Evolutionary conservation across 257 asterid species (phyloP), one percentile per base, ranked within the genome.

Genomic region (Eucommia ulmoides): DNA sequence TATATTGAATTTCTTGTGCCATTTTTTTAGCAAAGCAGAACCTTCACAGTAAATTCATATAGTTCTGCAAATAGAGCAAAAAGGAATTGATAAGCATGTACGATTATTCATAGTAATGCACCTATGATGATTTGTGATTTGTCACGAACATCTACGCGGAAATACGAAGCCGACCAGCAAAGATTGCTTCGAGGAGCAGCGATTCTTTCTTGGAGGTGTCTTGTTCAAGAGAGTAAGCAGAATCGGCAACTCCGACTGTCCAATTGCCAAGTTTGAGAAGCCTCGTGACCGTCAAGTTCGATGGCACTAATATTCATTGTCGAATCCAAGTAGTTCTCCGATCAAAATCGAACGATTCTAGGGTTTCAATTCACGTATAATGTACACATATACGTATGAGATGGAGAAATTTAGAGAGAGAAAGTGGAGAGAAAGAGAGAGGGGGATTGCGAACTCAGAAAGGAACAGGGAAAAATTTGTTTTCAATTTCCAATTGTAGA

Each of bases 221-320:
- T 58, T 71, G 82, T 45, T 77, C 72, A 22, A 67, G 73, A 33
- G 78, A 52, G 45, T 55, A 64, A 33, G 62, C 23, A 12, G 80
- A 71, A 68, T 83, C 96, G 52, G 83, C 84, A 35, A 87, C 76
- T 61, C 89, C 75, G 56, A 87, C 94, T 72, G 63, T 70, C 96
- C 96, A 87, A 54, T 68, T 64, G 23, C 78, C 93, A 53, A 80
- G 68, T 61, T 52, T 66, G 75, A 87, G 68, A 55, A 87, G 82
- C 81, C 79, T 73, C 48, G 63, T 74, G 48, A 87, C 96, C 70
- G 83, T 67, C 17, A 76, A 68, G 15, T 42, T 16, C 48, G 8
- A 8, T 2, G 4, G 3, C n/a, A 0, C 7, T 8, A 42, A 6
- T 42, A 10, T 18, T 2, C 20, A 42, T 42, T 16, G 19, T 2